These are phyloP conservation scores for Penicillium nucicola DNA, from an alignment of 495 filamentous ascomycete genomes.

Conservation along the genomic window DNA sequence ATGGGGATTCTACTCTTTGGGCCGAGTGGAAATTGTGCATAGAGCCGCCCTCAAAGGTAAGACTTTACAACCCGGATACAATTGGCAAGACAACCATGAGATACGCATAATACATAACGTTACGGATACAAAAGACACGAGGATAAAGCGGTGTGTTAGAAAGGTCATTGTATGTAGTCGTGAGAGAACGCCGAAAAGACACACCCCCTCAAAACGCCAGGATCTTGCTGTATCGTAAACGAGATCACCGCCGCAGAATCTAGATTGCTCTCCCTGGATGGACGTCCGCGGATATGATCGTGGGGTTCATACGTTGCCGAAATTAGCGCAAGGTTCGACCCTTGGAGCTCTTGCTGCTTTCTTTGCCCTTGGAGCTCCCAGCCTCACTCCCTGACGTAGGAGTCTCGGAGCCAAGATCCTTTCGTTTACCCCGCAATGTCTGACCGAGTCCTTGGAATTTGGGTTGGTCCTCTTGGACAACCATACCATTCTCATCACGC, in stretches of 20 bases:
- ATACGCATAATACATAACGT: neutral
- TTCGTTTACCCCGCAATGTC: constrained; percentile 68
- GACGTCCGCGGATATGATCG: constrained; percentile 6
- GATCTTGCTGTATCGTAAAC: constrained; percentile 29
- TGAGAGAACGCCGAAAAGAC: neutral
- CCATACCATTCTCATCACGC: constrained; percentile 65
- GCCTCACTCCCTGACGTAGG: constrained; percentile 34
- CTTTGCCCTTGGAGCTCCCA: constrained; percentile 28
- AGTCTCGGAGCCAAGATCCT: constrained; percentile 40
- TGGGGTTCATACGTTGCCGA: constrained; percentile 2
- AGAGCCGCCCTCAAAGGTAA: too few species aligned
- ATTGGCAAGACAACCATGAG: neutral
- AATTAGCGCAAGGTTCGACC: constrained; percentile 23
- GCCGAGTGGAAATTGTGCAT: too few species aligned
- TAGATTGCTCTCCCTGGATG: constrained; percentile 11
- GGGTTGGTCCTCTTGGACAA: constrained; percentile 59
- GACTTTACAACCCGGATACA: too few species aligned
- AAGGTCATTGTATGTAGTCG: constrained; percentile 1
- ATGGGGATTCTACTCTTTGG: too few species aligned
- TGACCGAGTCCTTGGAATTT: constrained; percentile 87
- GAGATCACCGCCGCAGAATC: constrained; percentile 5
- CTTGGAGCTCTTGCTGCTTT: constrained; percentile 7
- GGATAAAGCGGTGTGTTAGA: neutral
- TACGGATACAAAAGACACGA: neutral
- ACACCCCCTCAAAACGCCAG: constrained; percentile 19